Base-by-base conservation (phyloP, 1,139 yeast species). In the Yamadazyma atmosphaerica region DNA sequence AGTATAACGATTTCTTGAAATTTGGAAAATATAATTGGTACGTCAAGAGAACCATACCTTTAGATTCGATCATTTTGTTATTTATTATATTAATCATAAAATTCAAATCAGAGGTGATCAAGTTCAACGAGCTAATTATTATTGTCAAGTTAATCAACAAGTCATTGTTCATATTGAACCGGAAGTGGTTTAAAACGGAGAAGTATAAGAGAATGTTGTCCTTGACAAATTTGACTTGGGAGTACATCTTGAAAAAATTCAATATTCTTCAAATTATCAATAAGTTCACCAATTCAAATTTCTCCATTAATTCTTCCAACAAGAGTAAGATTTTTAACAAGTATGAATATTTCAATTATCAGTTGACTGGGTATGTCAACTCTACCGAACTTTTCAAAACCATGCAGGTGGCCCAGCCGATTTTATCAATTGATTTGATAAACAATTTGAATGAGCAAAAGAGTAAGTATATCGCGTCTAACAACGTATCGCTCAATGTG, bases 1-100 rank as follows among this genome's bases (percentile, higher is more conserved):
- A 71, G 51, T 71, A 71, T 46, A 71, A 71, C 46, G 77, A 71
- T 47, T 71, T 71, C 41, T 65, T 71, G 45, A 71, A 71, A 41
- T 65, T 73, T 47, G 78, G 79, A 0, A 69, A 65, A 42, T 79
- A 65, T 54, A 79, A 79, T 50, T 79, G 84, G 84, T 79, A 77
- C 45, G 69, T 79, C 36, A 74, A 79, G 49, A 63, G 81, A 37
- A 75, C 79, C 4, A 71, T 79, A 36, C 85, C 85, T 3, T 63
- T 79, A 38, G 83, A 79, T 53, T 77, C 81, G n/a, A 68, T 79
- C 9, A 74, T 79, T 17, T 56, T 79, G 39, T 60, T 79, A 47
- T 65, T 77, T 49, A 72, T 77, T 16, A 73, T 79, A 19, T 64
- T 79, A 35, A 68, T 77, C 1, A 73, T 78, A 6, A 81, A 79